Conservation (phyloP, 257 asterid genomes). For the Capsicum baccatum region DNA sequence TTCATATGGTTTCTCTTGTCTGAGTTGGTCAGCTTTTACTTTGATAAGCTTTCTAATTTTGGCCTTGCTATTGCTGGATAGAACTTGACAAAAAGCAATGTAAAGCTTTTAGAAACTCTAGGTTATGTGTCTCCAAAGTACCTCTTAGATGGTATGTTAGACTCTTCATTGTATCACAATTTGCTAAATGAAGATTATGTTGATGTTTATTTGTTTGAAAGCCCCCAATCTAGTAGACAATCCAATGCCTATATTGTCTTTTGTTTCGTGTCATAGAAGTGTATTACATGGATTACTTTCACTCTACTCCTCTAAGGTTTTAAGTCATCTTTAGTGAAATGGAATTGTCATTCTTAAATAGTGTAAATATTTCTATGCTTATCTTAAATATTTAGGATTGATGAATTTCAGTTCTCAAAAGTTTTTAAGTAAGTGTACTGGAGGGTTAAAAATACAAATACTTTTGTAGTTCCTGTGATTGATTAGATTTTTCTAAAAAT, state of each 20-base stretch:
- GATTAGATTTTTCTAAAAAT: background rate
- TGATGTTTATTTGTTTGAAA: background rate
- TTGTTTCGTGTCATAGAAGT: slow-evolving; percentile 16
- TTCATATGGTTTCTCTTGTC: slow-evolving; percentile 3
- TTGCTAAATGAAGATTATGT: background rate
- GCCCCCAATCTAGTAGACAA: background rate
- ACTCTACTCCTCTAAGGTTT: background rate
- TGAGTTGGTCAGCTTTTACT: slow-evolving; percentile 20
- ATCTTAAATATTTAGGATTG: no score
- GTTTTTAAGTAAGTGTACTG: background rate
- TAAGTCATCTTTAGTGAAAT: no score
- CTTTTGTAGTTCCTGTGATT: background rate
- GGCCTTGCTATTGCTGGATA: slow-evolving; percentile 80
- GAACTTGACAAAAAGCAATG: slow-evolving; percentile 54
- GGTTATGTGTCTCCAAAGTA: slow-evolving; percentile 93
- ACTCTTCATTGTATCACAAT: background rate
- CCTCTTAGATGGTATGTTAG: slow-evolving; percentile 67
- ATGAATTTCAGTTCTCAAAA: background rate
- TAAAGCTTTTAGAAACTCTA: slow-evolving; percentile 86
- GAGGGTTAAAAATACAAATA: background rate
- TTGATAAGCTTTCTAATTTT: slow-evolving; percentile 80
- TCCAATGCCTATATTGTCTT: background rate
- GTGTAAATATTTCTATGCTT: background rate
- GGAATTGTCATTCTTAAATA: no score
- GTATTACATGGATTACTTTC: background rate